phyloP scores from a whole-genome alignment of 2,329 filamentous ascomycete species.

The Fusarium chlamydosporum region DNA sequence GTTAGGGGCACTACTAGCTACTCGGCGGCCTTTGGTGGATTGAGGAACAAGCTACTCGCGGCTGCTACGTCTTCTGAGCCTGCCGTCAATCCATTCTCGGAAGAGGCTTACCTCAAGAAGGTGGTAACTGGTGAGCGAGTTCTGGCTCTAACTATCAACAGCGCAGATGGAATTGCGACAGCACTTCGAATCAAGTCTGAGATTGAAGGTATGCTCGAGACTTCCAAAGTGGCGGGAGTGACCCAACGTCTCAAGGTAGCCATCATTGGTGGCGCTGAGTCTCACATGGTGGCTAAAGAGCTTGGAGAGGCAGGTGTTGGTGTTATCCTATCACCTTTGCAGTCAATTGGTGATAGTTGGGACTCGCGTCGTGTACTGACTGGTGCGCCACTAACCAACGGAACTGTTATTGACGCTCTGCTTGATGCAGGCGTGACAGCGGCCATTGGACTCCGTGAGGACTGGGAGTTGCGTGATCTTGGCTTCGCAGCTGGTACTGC shows the following conservation, averaged over 20 bases:
- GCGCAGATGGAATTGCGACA: slow-evolving; percentile 73
- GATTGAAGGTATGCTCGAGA: slow-evolving; percentile 62
- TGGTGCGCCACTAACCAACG: slow-evolving; percentile 76
- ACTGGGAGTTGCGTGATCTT: slow-evolving; percentile 73
- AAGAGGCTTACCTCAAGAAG: slow-evolving; percentile 65
- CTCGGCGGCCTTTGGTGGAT: slow-evolving; percentile 65
- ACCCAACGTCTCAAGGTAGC: slow-evolving; percentile 63
- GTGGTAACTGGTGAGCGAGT: slow-evolving; percentile 69
- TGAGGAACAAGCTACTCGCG: slow-evolving; percentile 68
- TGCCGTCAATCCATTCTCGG: slow-evolving; percentile 60
- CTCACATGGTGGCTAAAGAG: slow-evolving; percentile 70
- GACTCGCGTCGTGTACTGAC: slow-evolving; percentile 73
- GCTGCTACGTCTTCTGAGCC: slow-evolving; percentile 60
- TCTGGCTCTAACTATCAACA: slow-evolving; percentile 71
- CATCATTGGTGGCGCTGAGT: slow-evolving; percentile 74
- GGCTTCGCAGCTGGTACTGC: slow-evolving; percentile 72
- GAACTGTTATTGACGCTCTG: slow-evolving; percentile 71
- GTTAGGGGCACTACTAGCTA: slow-evolving; percentile 62
- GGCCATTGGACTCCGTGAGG: slow-evolving; percentile 72
- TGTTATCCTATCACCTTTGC: slow-evolving; percentile 72
- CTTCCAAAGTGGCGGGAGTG: slow-evolving; percentile 6
- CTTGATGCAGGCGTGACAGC: slow-evolving; percentile 70
- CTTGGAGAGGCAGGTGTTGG: slow-evolving; percentile 69
- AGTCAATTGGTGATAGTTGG: slow-evolving; percentile 69
- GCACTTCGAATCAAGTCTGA: slow-evolving; percentile 70